Conservation (phyloP, 1,284 basidiomycete species). For the Vanrija humicola region DNA sequence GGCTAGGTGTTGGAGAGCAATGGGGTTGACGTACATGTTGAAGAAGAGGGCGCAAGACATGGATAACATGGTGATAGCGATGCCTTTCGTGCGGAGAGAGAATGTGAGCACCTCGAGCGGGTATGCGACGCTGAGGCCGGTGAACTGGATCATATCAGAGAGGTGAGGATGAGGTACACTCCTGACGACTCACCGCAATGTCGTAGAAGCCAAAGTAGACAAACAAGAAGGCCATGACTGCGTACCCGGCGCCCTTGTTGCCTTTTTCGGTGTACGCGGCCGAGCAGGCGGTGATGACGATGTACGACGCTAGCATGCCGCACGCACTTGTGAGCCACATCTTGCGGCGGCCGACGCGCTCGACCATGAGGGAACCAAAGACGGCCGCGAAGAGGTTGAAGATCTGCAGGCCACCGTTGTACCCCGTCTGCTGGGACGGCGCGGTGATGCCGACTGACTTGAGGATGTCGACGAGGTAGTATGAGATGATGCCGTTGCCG, state of each 20-base stretch:
- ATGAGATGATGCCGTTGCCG: slow-evolving; percentile 15
- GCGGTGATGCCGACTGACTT: slow-evolving; percentile 15
- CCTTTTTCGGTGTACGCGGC: slow-evolving; percentile 12
- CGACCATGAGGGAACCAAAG: slow-evolving; percentile 2
- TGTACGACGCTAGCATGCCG: slow-evolving; percentile 10
- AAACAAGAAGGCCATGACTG: slow-evolving; percentile 40
- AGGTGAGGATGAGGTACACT: not conserved
- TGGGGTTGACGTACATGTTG: slow-evolving; percentile 23
- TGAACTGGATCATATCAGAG: not conserved
- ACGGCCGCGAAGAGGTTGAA: slow-evolving; percentile 11
- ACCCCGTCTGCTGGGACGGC: slow-evolving; percentile 9
- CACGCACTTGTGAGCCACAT: slow-evolving; percentile 12
- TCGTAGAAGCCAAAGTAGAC: slow-evolving; percentile 50
- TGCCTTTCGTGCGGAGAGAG: no score
- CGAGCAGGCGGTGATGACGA: slow-evolving; percentile 12
- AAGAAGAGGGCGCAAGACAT: not conserved
- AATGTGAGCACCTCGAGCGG: slow-evolving; percentile 28
- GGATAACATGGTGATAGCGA: no score
- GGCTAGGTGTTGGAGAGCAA: slow-evolving; percentile 19
- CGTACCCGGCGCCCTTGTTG: slow-evolving; percentile 22
- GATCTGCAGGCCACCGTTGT: slow-evolving; percentile 19
- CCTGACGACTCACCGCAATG: slow-evolving; percentile 23
- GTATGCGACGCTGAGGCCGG: slow-evolving; percentile 11
- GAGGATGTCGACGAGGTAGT: slow-evolving; percentile 21
- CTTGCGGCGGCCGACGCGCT: slow-evolving; percentile 11